phyloP scores from a whole-genome alignment of 768 basidiomycete genomes.

The Boletus pseudo-olivaceus region DNA sequence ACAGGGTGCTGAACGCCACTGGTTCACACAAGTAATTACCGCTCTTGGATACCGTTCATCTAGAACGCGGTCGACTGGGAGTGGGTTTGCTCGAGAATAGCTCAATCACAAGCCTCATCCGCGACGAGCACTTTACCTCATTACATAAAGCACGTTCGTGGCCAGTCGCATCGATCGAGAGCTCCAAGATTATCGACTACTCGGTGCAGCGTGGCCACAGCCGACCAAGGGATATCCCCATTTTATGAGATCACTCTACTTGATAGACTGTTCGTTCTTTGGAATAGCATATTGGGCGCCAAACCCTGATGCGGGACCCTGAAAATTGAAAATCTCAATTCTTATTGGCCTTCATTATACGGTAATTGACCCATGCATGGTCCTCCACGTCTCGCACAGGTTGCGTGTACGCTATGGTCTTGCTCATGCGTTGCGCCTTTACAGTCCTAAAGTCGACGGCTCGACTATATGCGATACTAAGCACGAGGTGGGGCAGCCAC shows the following conservation, averaged over 20 bases:
- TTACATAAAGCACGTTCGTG: conserved; percentile 17
- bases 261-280: no score
- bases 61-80: conserved; percentile 12
- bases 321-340: no score
- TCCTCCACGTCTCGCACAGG: no score
- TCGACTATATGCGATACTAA: no score
- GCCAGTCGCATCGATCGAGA: conserved; percentile 21
- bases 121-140: conserved; percentile 22
- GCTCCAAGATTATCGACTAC: neutral
- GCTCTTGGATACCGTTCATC: conserved; percentile 15
- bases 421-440: no score
- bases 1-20: conserved; percentile 19
- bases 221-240: neutral
- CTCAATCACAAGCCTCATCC: neutral
- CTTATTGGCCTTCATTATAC: no score
- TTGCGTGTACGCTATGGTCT: no score
- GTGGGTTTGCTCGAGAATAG: conserved; percentile 20
- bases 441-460: no score
- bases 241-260: neutral
- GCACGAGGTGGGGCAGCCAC: no score
- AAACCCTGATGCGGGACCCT: no score
- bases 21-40: conserved; percentile 10
- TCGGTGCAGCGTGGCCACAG: neutral
- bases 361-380: no score
- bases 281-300: no score